phyloP scores from a whole-genome alignment of 257 asterid genomes.

The Salvia miltiorrhiza region DNA sequence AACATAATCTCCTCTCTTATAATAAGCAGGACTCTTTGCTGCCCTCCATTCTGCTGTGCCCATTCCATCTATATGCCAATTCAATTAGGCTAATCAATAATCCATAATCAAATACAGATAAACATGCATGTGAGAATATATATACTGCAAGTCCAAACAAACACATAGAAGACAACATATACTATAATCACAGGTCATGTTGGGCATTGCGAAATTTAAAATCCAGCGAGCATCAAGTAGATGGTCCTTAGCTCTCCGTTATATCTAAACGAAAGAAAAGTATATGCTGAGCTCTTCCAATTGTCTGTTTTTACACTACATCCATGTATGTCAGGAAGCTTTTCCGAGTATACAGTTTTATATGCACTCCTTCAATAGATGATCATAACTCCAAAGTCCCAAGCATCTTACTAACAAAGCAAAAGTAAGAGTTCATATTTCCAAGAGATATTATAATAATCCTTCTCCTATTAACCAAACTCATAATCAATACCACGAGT shows the following conservation, averaged over 20 bases:
- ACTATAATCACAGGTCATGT: background rate
- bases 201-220: background rate
- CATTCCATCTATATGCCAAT: slow-evolving; percentile 78
- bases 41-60: slow-evolving; percentile 99
- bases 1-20: slow-evolving; percentile 98
- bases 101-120: background rate
- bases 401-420: background rate
- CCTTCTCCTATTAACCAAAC: background rate
- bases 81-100: slow-evolving; percentile 14
- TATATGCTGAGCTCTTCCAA: background rate
- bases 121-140: background rate
- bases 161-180: background rate
- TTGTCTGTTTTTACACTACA: background rate
- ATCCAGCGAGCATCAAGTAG: background rate
- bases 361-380: background rate
- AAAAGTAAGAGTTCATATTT: background rate
- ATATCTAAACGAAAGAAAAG: background rate
- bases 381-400: background rate
- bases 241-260: background rate
- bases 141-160: background rate
- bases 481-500: slow-evolving; percentile 7
- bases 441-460: background rate
- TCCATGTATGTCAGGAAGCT: slow-evolving; percentile 1
- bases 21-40: slow-evolving; percentile 91
- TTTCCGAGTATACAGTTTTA: background rate